Evolutionary conservation across 805 yeast genomes (phyloP), one percentile per base, ranked within the genome.

Genomic region (Ogataea polymorpha): DNA sequence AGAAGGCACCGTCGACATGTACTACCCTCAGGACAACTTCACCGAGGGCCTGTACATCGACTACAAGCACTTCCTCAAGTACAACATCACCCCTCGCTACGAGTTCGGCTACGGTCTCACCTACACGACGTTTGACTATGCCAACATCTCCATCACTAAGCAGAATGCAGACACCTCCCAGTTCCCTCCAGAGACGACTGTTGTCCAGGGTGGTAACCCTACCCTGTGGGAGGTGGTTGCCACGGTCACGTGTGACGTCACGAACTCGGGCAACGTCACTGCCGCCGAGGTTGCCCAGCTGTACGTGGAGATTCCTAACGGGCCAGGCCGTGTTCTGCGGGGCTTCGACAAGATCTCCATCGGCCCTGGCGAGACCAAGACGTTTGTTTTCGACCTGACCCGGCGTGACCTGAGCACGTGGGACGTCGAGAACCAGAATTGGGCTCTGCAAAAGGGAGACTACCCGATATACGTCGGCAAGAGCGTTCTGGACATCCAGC

Each of bases 81-180:
- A 73, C 45, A 69, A 73, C 41, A 72, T 78, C 31, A 67, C 67
- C 47, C 82, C 84, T 15, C 60, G 82, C 35, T 80, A 59, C 54
- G 82, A 77, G 45, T 80, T 80, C 58, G 86, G 85, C 3, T 77
- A 55, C 61, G 86, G 86, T 7, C 59, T 79, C 33, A 74, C 82
- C 1, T 79, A 76, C 54, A 66, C 82, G 3, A 65, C 63, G 23
- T 71, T 71, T 44, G 58, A 52, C 35, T 54, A 67, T 11, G 44
- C 51, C 26, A 60, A 65, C 37, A 39, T 46, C 16, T 21, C 35
- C 20, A 34, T 49, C 20, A 23, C 39, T 15, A 32, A 37, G 15
- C 12, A 23, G 13, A 27, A 14, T 30, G 23, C 40, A 31, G 25
- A 35, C n/a, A 35, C 32, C 26, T 13, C n/a, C 14, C 11, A 32